These are phyloP conservation scores for Chaetoscypha palmicola DNA, from an alignment of 2,329 filamentous ascomycete species.

Conservation along the genomic window DNA sequence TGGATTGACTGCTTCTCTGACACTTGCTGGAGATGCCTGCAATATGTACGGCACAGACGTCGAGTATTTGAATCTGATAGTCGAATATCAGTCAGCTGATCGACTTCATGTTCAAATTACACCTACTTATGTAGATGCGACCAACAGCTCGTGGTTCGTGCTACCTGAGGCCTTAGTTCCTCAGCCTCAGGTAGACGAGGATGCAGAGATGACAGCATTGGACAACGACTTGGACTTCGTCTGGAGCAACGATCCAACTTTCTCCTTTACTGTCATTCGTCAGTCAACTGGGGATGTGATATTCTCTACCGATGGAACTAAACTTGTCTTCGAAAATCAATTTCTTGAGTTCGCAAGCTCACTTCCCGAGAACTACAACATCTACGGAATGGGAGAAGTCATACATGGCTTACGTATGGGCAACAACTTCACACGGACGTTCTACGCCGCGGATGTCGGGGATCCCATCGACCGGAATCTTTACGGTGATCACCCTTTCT, in stretches of 20 bases:
- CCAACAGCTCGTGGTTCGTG: constrained; percentile 60
- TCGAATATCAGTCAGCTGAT: constrained; percentile 59
- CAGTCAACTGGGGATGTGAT: constrained; percentile 56
- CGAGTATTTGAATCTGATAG: constrained; percentile 55
- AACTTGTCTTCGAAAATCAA: constrained; percentile 68
- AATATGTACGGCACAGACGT: constrained; percentile 75
- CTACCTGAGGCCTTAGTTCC: constrained; percentile 55
- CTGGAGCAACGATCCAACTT: constrained; percentile 49
- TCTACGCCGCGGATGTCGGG: constrained; percentile 61
- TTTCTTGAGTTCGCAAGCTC: constrained; percentile 66
- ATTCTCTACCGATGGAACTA: constrained; percentile 57
- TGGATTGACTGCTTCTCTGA: constrained; percentile 62
- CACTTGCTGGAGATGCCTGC: constrained; percentile 62
- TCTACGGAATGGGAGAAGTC: constrained; percentile 68
- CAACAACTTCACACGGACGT: constrained; percentile 63
- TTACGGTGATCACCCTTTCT: constrained; percentile 72
- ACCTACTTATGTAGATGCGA: constrained; percentile 53
- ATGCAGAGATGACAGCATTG: constrained; percentile 37
- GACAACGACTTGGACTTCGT: constrained; percentile 49
- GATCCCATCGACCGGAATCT: constrained; percentile 50
- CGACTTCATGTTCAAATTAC: constrained; percentile 64
- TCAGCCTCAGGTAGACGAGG: constrained; percentile 31
- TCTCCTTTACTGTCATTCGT: constrained; percentile 59
- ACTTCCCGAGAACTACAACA: constrained; percentile 64
- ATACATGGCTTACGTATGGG: constrained; percentile 66